Base-by-base conservation (phyloP, 1,284 basidiomycete species). In the Exobasidium rhododendri region DNA sequence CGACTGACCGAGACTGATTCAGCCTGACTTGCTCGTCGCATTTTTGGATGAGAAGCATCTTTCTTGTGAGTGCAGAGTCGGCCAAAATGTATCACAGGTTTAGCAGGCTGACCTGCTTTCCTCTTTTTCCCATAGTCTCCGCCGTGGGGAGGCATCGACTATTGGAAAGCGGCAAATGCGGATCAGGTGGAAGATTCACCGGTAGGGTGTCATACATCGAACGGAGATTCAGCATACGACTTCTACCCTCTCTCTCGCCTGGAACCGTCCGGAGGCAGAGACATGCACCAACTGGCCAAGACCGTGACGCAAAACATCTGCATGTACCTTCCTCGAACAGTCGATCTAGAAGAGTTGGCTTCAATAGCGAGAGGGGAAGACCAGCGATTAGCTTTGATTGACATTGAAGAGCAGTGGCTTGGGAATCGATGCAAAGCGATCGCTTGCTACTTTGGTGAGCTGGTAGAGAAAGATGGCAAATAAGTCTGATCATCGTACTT, bases 341-440 rank as follows among this genome's bases (percentile, higher is more conserved):
- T 87, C 0, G 83, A 84, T 58, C 77, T 97, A 3, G 80, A 86
- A 1, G 90, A 97, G 73, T 83, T 97, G 32, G 85, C 87, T 0
- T 79, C 76, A 0, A 81, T 96, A 24, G 79, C 81, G n/a, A 20
- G 24, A 20, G 17, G 32, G 7, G 51, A 61, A 47, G 3, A 7
- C 1, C 24, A 47, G 47, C 3, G 6, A 24, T 35, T 22, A 45
- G 11, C 28, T 29, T 44, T 78, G 73, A 83, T 92, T 1, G 91
- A 92, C 73, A 84, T 93, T 10, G 91, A 94, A 75, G 91, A 93
- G 76, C 89, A 90, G 75, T 92, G 90, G 89, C 91, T 90, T 88
- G 87, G 88, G 1, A 82, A 81, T 17, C 92, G 92, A 80, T 81
- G 93, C 55, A 94, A 92, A 72, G 84, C 84, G 7, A 66, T 85